Evolutionary conservation across 2,329 filamentous ascomycete genomes (phyloP).

Genomic region (Calonectria hawksworthii): DNA sequence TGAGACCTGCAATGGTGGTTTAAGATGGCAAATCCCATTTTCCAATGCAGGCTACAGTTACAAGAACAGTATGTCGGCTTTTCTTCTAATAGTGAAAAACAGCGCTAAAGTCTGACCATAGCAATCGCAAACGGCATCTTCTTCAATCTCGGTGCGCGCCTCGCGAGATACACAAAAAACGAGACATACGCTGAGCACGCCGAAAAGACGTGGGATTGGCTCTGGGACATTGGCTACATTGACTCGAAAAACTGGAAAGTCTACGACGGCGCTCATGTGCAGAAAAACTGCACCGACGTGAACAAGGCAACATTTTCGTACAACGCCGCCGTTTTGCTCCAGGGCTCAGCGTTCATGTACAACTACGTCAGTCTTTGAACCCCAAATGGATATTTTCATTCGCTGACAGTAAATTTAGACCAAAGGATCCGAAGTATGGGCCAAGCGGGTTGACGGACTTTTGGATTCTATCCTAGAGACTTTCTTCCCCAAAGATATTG

Average conservation of each 20-base stretch:
- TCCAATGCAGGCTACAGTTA: constrained; percentile 84
- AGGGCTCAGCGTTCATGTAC: constrained; percentile 75
- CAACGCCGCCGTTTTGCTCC: constrained; percentile 70
- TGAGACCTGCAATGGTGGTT: constrained; percentile 74
- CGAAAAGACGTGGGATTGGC: constrained; percentile 74
- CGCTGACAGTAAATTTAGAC: constrained; percentile 53
- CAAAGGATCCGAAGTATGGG: constrained; percentile 69
- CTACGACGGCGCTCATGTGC: constrained; percentile 69
- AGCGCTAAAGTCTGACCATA: constrained; percentile 36
- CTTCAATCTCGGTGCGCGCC: constrained; percentile 76
- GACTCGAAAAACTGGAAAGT: constrained; percentile 71
- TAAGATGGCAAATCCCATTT: constrained; percentile 83
- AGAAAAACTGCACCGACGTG: constrained; percentile 67
- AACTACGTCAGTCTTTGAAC: constrained; percentile 60
- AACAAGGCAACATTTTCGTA: constrained; percentile 73
- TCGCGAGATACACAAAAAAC: constrained; percentile 79
- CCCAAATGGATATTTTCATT: accelerated
- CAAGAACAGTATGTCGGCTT: constrained; percentile 69
- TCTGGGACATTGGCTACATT: constrained; percentile 68
- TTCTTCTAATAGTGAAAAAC: too few species aligned
- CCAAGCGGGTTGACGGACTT: constrained; percentile 67
- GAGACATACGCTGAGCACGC: constrained; percentile 75
- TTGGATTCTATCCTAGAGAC: constrained; percentile 62
- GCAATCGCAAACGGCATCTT: constrained; percentile 73
- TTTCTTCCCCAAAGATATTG: constrained; percentile 71